These are phyloP conservation scores for Claviceps lovelessii DNA, from an alignment of 2,329 filamentous ascomycete species.

Conservation along the genomic window DNA sequence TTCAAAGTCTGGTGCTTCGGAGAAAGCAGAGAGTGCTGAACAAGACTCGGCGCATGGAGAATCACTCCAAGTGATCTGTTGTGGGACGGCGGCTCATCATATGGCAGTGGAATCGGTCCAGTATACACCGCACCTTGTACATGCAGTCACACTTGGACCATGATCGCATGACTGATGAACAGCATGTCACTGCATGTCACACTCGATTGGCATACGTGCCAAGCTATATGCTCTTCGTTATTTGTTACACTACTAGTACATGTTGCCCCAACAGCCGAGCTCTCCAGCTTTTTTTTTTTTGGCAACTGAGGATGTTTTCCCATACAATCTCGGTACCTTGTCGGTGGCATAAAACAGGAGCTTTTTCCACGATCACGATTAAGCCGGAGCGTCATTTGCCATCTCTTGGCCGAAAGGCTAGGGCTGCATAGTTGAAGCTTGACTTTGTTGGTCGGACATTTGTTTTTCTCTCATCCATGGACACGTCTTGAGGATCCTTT, in stretches of 20 bases:
- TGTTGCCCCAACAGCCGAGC: conserved; percentile 41
- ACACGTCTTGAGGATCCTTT: neutral
- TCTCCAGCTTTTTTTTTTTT: conserved; percentile 30
- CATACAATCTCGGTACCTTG: conserved; percentile 71
- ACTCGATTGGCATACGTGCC: neutral
- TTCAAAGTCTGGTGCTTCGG: neutral
- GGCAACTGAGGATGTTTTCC: conserved; percentile 48
- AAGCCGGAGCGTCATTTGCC: conserved; percentile 96
- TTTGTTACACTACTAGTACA: conserved; percentile 7
- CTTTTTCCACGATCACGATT: conserved; percentile 62
- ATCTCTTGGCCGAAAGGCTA: conserved; percentile 62
- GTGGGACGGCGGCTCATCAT: neutral
- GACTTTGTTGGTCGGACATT: conserved; percentile 85
- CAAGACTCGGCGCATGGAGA: neutral
- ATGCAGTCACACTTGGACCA: neutral
- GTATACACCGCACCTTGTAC: neutral
- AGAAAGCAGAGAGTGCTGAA: neutral
- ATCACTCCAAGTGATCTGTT: neutral
- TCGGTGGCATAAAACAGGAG: conserved; percentile 63
- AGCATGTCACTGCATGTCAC: neutral
- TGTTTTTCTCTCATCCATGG: conserved; percentile 1
- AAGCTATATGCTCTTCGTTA: conserved; percentile 1
- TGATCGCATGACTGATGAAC: neutral
- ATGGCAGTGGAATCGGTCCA: neutral
- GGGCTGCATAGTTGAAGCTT: conserved; percentile 82